Evolutionary conservation across 331 rosid species (phyloP), one percentile per base, ranked within the genome.

Genomic region (Quercus phellos): DNA sequence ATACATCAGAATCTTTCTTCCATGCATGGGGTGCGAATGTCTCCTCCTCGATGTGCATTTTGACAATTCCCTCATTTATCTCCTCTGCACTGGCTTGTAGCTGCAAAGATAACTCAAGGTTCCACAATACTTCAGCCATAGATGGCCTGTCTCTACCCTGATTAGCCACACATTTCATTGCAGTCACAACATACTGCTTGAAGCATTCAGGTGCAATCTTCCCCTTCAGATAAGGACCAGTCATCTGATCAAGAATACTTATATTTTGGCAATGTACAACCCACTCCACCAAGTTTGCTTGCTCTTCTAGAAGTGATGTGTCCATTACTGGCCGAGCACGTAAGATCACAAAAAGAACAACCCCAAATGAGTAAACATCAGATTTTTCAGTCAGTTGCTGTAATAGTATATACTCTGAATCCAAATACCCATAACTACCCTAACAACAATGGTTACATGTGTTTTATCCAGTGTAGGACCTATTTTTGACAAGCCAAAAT

Each of bases 61-160:
- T 86, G 0, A 79, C 85, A 12, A 89, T 83, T 8, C 87, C 88
- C 32, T 81, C 82, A 24, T 93, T 98, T 35, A 90, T 88, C 83
- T 93, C 98, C 77, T 95, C 98, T 11, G 99, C 97, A 3, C 96
- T 95, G 78, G 89, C 97, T 83, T 95, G 99, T 78, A 95, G 89
- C 93, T 95, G 99, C 90, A 95, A 88, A 26, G 98, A 97, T n/a
- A 95, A 93, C 85, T 95, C 98, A 6, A 93, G 96, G 90, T 95
- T 95, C 99, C 99, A 95, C 82, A 95, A 79, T 4, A 95, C 98
- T 55, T 95, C 98, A 8, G 93, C 96, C 97, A 95, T 95, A 7
- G 97, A 95, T 0, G 98, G 99, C 93, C 99, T 90, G 3, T 92
- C 98, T 26, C 87, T 93, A 77, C 99, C 88, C 80, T 95, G 99